Evolutionary conservation across 163 green algal species (phyloP), one percentile per base, ranked within the genome.

Genomic region (Smithsoniella earleae): DNA sequence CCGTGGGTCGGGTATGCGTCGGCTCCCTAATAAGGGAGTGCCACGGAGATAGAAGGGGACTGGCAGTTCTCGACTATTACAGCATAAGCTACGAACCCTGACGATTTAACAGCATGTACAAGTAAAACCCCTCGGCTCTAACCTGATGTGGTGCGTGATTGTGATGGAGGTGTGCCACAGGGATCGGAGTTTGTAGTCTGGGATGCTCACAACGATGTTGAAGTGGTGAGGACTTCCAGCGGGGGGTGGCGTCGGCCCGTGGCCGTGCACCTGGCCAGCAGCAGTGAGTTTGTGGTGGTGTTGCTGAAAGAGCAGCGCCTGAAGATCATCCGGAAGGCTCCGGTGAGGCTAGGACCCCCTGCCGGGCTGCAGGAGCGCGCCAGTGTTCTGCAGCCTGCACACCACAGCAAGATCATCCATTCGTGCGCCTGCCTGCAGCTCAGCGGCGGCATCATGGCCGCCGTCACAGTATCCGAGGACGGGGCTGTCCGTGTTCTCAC

Each of bases 191-290:
- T 69, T 31, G 13, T 30, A 13, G 30, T 69, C 30, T 69, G 58
- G 58, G 58, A 69, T 40, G 31, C 25, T 10, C 30, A 69, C 30
- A 18, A 16, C 5, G 58, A 69, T 16, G 58, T 69, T 30, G 58
- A 69, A 33, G 30, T 43, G 27, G 30, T 69, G 30, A 33, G 27
- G n/a, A 36, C 34, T 30, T 16, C 18, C 27, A 28, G n/a, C 25
- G 58, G 58, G 27, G 58, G 58, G 27, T 69, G 58, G 58, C 58
- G 58, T 18, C 20, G 58, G 58, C 58, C 58, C 27, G 40, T 69
- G 18, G 58, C 58, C 27, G 27, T 69, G 58, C 25, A 33, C 6
- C n/a, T 40, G 3, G 6, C 3, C 58, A 43, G 27, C 18, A 34
- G 58, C 58, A 18, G 25, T 31, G 4, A 6, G 30, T 69, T 40